These are phyloP conservation scores for Microsporum ferrugineum DNA, from an alignment of 2,329 filamentous ascomycete species.

Conservation along the genomic window DNA sequence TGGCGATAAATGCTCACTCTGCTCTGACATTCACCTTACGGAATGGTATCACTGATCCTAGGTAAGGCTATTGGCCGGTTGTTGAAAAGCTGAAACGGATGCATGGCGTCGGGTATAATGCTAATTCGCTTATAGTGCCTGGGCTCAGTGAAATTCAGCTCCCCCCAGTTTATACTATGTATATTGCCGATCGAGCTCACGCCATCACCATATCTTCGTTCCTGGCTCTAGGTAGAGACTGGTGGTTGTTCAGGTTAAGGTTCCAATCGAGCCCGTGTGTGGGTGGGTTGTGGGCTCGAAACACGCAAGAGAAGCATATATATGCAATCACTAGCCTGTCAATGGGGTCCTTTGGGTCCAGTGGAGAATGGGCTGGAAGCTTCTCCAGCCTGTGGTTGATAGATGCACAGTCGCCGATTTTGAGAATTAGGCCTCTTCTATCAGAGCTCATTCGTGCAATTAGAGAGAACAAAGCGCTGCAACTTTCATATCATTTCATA, in stretches of 20 bases:
- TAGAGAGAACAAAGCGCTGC: background rate
- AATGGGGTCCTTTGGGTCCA: background rate
- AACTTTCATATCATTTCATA: background rate
- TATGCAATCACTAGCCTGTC: background rate
- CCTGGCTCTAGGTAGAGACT: background rate
- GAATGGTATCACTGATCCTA: background rate
- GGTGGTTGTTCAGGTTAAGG: background rate
- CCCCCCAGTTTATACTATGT: background rate
- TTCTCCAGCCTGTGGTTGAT: background rate
- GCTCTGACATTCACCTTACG: background rate
- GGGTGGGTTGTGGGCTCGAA: background rate
- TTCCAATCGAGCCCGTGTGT: background rate
- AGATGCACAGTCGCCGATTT: background rate
- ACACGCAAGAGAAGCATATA: background rate
- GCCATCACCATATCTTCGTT: background rate
- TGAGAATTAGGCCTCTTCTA: background rate
- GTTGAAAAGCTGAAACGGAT: background rate
- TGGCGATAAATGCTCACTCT: background rate
- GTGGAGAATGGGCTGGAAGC: background rate
- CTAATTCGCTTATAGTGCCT: background rate
- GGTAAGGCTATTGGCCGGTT: background rate
- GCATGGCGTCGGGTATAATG: background rate
- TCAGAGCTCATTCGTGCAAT: background rate
- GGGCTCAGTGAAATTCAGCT: background rate
- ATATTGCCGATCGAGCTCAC: background rate